phyloP scores from a whole-genome alignment of 768 basidiomycete species.

The Pisolithus tinctorius region DNA sequence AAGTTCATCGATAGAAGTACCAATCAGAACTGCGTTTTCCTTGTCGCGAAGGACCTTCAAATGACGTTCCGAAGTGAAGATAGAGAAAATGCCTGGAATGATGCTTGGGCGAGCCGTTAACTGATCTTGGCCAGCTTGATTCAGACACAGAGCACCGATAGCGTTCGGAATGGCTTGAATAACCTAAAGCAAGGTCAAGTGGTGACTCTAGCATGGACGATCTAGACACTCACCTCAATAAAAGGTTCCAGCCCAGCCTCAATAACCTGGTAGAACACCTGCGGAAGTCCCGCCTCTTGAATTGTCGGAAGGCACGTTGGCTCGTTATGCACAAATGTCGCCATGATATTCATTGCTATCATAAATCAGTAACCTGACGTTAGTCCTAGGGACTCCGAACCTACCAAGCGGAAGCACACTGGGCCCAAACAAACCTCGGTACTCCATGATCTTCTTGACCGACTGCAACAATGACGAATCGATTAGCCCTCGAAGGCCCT shows the following conservation, averaged over 20 bases:
- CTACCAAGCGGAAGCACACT: slow-evolving; percentile 79
- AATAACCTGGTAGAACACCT: slow-evolving; percentile 80
- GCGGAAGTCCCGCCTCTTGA: slow-evolving; percentile 87
- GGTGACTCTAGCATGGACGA: neutral
- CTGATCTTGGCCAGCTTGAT: slow-evolving; percentile 80
- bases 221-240: slow-evolving; percentile 57
- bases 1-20: slow-evolving; percentile 89
- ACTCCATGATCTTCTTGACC: slow-evolving; percentile 81
- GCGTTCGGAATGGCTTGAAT: slow-evolving; percentile 92
- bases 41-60: slow-evolving; percentile 84
- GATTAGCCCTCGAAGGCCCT: slow-evolving; percentile 90
- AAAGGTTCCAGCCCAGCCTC: slow-evolving; percentile 81
- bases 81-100: slow-evolving; percentile 77
- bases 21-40: slow-evolving; percentile 86
- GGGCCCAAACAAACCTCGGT: slow-evolving; percentile 79
- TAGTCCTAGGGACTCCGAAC: slow-evolving; percentile 15
- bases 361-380: slow-evolving; percentile 5
- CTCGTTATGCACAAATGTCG: slow-evolving; percentile 97
- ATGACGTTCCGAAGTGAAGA: slow-evolving; percentile 82
- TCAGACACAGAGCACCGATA: slow-evolving; percentile 92
- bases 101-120: slow-evolving; percentile 71
- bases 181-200: slow-evolving; percentile 44
- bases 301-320: slow-evolving; percentile 90
- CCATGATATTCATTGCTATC: slow-evolving; percentile 84
- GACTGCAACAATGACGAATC: slow-evolving; percentile 83